Evolutionary conservation across 148 eudicot species (phyloP), one percentile per base, ranked within the genome.

Genomic region (Diospyros lotus): DNA sequence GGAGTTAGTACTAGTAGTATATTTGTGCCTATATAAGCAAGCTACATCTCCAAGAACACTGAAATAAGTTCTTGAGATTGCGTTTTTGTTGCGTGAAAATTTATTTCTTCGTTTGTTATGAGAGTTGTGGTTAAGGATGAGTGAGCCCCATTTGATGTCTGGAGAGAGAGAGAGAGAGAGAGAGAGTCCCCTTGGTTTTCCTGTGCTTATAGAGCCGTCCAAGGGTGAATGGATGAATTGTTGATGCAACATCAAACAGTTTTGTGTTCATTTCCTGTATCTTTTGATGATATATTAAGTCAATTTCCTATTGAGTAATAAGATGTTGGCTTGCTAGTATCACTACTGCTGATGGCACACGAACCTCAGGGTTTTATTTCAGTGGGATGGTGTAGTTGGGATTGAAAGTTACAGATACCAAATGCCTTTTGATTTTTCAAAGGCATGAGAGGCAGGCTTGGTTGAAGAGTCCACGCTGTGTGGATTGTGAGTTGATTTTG

Each of bases 181-280:
- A 28, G 72, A 60, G 40, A 67, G 9, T 77, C 70, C 75, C 38
- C 82, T 83, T 84, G 94, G 85, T 88, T 92, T 89, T 66, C 84
- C 87, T 86, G 83, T 83, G 97, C 97, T 93, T 64, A 78, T 86
- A 73, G 76, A 89, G 95, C 95, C 82, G 89, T 90, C 89, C 95
- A 82, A 81, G 45, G 66, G 78, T 10, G 18, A 56, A 53, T 1
- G 15, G 17, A 17, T 41, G 68, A 18, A 64, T 12, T 65, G 50
- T 44, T 65, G 51, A 38, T 44, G 69, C 41, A 38, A 11, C 45
- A 40, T 9, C 4, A 39, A 0, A 63, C 6, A 11, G 44, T 41
- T 43, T 45, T 66, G 14, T 40, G 14, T 40, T 66, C 69, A n/a
- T 10, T 2, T 15, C 10, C 41, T 9, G 13, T 28, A 42, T 43